Conservation (phyloP, 2,329 filamentous ascomycete genomes). For the Verruconis gallopava region DNA sequence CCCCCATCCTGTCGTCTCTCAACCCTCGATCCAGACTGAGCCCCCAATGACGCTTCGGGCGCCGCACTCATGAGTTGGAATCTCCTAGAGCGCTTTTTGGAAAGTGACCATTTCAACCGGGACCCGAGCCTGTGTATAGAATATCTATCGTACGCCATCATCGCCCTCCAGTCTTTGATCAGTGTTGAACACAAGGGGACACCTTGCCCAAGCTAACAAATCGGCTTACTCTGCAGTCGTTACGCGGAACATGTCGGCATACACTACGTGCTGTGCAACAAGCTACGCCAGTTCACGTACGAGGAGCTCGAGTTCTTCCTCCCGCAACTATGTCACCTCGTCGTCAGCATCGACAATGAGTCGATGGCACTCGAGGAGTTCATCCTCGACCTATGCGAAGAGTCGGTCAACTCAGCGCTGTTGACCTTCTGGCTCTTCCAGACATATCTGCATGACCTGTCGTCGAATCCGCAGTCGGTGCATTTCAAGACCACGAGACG, state of each 20-base stretch:
- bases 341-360: conserved; percentile 81
- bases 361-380: conserved; percentile 87
- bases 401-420: conserved; percentile 72
- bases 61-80: conserved; percentile 52
- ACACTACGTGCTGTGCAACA: conserved; percentile 78
- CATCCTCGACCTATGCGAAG: conserved; percentile 71
- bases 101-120: conserved; percentile 88
- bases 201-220: neutral
- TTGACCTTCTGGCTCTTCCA: conserved; percentile 86
- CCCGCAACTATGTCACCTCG: conserved; percentile 69
- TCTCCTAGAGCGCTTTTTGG: conserved; percentile 78
- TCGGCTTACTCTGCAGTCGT: conserved; percentile 55
- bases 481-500: conserved; percentile 71
- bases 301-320: conserved; percentile 90
- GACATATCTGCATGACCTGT: conserved; percentile 72
- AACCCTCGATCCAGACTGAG: too few species aligned
- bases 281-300: conserved; percentile 79
- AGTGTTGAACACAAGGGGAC: neutral
- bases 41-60: conserved; percentile 7
- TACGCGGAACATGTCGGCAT: conserved; percentile 85
- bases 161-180: too few species aligned
- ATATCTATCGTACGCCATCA: conserved; percentile 67
- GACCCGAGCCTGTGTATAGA: conserved; percentile 80
- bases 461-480: conserved; percentile 59
- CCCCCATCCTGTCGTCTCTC: too few species aligned